These are phyloP conservation scores for Venturiaceae sp. DNA, from an alignment of 2,329 filamentous ascomycete genomes.

Conservation along the genomic window DNA sequence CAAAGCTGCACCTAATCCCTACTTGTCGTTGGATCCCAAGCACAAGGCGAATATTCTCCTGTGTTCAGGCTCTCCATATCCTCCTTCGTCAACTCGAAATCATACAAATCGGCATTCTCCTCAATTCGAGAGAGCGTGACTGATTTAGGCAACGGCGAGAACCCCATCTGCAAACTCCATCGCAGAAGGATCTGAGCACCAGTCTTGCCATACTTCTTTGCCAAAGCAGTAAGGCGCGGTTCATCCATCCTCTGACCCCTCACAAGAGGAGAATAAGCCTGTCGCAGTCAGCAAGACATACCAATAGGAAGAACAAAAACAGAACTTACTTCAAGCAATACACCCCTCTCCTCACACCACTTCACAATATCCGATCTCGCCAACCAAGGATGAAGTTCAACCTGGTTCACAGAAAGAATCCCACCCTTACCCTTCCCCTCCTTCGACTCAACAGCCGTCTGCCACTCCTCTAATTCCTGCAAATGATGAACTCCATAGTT, in stretches of 20 bases:
- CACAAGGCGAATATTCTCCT: constrained; percentile 44
- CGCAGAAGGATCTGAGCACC: constrained; percentile 48
- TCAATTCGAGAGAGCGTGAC: constrained; percentile 50
- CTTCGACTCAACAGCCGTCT: constrained; percentile 53
- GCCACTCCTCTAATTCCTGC: constrained; percentile 43
- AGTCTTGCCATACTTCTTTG: constrained; percentile 48
- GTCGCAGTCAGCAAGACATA: neutral
- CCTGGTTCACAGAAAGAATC: constrained; percentile 74
- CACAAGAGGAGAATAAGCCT: constrained; percentile 37
- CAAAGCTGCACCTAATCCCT: constrained; percentile 21
- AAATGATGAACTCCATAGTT: constrained; percentile 48
- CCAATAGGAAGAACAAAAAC: neutral
- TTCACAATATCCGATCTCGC: constrained; percentile 65
- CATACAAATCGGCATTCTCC: constrained; percentile 50
- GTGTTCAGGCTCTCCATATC: constrained; percentile 49
- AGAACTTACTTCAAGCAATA: constrained; percentile 29
- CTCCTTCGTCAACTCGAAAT: constrained; percentile 48
- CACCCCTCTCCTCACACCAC: constrained; percentile 55
- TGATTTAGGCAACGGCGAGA: constrained; percentile 54
- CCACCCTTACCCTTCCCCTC: constrained; percentile 56
- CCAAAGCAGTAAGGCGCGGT: constrained; percentile 38
- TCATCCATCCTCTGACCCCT: constrained; percentile 41
- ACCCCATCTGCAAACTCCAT: constrained; percentile 54
- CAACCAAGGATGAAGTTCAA: constrained; percentile 86
- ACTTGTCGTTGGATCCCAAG: constrained; percentile 47